Conservation (phyloP, 306 rosid species). For the Ziziphus jujuba region DNA sequence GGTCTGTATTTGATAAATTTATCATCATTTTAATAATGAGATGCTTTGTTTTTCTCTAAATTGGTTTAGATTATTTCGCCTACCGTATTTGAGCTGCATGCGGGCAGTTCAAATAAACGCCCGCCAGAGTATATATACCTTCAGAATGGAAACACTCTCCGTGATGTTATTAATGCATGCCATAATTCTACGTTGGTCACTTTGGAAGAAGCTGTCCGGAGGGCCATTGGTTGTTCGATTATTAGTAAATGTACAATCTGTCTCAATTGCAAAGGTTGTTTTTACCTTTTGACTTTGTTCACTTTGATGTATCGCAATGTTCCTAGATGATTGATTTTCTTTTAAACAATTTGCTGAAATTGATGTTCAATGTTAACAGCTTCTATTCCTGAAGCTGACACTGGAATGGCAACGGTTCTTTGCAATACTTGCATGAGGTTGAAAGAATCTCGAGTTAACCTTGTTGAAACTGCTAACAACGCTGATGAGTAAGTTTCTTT, state of each 20-base stretch:
- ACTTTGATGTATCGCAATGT: slow-evolving; percentile 8
- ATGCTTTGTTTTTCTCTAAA: slow-evolving; percentile 15
- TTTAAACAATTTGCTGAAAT: neutral
- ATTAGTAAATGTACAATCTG: slow-evolving; percentile 59
- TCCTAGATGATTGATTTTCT: neutral
- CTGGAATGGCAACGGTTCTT: slow-evolving; percentile 46
- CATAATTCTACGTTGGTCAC: slow-evolving; percentile 35
- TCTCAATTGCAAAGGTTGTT: slow-evolving; percentile 74
- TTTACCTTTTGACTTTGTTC: slow-evolving; percentile 5
- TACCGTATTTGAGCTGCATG: slow-evolving; percentile 79
- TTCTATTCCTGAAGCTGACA: slow-evolving; percentile 29
- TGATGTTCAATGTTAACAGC: slow-evolving; percentile 30
- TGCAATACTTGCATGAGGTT: slow-evolving; percentile 57
- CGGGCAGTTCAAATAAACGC: slow-evolving; percentile 78
- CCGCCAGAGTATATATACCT: slow-evolving; percentile 80
- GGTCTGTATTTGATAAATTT: neutral
- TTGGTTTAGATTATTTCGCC: slow-evolving; percentile 75
- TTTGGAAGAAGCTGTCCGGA: slow-evolving; percentile 57
- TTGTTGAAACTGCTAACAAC: slow-evolving; percentile 22
- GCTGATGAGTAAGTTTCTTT: slow-evolving; percentile 20
- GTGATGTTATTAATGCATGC: slow-evolving; percentile 74
- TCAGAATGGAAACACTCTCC: slow-evolving; percentile 66
- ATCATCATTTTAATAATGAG: neutral
- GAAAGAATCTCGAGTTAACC: slow-evolving; percentile 37
- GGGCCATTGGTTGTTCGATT: slow-evolving; percentile 48